Evolutionary conservation across 2,329 filamentous ascomycete genomes (phyloP).

Genomic region (Delphinella strobiligena): DNA sequence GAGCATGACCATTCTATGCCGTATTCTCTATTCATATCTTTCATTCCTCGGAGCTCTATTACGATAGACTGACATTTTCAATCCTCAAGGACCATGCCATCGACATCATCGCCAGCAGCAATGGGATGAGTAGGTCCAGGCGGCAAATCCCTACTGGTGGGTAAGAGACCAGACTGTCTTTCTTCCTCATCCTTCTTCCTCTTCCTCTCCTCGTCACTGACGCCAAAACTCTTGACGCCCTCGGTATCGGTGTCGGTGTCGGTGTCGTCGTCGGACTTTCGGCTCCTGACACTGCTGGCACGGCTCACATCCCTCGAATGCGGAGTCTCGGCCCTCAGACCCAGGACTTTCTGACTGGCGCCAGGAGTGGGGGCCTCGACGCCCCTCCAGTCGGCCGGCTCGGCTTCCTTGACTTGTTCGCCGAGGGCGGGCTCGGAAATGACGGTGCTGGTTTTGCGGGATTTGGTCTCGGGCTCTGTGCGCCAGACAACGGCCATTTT

Average conservation of each 20-base stretch:
- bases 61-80: too few species aligned
- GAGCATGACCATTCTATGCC: too few species aligned
- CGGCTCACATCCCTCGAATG: constrained; percentile 57
- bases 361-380: constrained; percentile 15
- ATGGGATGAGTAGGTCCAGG: too few species aligned
- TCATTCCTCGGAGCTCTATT: too few species aligned
- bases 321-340: constrained; percentile 52
- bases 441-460: constrained; percentile 26
- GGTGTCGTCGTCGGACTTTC: constrained; percentile 1
- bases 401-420: constrained; percentile 57
- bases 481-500: constrained; percentile 78
- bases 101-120: too few species aligned
- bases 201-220: not conserved
- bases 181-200: not conserved
- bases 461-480: constrained; percentile 19
- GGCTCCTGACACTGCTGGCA: constrained; percentile 38
- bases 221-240: constrained; percentile 1
- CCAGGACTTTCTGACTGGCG: constrained; percentile 50
- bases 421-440: constrained; percentile 55
- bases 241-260: constrained; percentile 4
- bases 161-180: not conserved
- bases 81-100: too few species aligned
- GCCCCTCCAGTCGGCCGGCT: constrained; percentile 65
- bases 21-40: too few species aligned
- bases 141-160: not conserved